A percentile compares a stretch with the other conserved stretches of the same genome.
These are phyloP conservation scores for Babesia sp. DNA, from an alignment of 169 alveolate genomes.

Conservation along the genomic window DNA sequence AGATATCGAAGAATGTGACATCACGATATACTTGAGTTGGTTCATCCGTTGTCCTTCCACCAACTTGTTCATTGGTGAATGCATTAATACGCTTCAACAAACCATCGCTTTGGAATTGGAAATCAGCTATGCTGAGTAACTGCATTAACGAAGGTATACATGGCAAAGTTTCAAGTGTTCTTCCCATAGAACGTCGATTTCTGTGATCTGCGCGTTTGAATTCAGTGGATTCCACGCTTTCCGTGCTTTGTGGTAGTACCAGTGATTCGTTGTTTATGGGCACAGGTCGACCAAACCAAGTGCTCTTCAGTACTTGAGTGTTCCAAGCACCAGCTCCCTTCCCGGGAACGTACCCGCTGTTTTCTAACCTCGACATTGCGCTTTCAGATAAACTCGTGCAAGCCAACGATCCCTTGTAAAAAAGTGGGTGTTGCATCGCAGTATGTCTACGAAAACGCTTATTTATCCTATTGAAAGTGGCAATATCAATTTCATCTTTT, in stretches of 20 bases:
- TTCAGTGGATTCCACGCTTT: too few species aligned
- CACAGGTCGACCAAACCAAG: neutral
- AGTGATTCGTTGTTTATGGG: too few species aligned
- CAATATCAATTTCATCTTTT: too few species aligned
- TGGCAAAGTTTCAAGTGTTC: neutral
- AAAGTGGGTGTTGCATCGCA: too few species aligned
- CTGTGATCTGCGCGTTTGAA: too few species aligned
- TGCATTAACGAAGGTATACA: constrained; percentile 7
- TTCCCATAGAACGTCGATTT: constrained; percentile 1
- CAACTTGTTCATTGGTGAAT: neutral
- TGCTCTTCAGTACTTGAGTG: neutral
- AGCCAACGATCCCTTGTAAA: too few species aligned
- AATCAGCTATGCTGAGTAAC: constrained; percentile 13
- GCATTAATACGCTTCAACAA: constrained; percentile 9
- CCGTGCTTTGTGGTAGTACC: too few species aligned
- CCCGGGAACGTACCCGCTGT: too few species aligned
- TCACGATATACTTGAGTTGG: neutral
- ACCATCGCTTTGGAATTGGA: constrained; percentile 17
- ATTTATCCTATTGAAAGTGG: too few species aligned
- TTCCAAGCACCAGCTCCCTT: neutral
- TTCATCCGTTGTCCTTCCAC: neutral
- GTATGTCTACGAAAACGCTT: too few species aligned
- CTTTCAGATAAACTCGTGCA: too few species aligned
- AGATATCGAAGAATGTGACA: constrained; percentile 33
- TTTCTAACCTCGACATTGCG: too few species aligned